Evolutionary conservation across 768 basidiomycete species (phyloP), one percentile per base, ranked within the genome.

Genomic region (Calvatia gigantea): DNA sequence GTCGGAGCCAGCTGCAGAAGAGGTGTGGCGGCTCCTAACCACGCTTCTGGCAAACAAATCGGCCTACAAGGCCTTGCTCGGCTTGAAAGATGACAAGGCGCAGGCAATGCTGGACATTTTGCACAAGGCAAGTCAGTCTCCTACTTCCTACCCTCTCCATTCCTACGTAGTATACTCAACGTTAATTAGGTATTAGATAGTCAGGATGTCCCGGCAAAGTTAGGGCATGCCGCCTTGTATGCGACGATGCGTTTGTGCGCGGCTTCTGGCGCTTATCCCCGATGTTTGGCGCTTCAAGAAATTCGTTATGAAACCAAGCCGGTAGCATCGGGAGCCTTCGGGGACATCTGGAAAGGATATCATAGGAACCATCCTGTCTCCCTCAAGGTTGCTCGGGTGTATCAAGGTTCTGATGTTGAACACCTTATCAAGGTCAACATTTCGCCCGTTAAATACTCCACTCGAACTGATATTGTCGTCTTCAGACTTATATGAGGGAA

Each of bases 371-470:
- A 56, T 12, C 25, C 12, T 37, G 55, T 60, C 11, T 51, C 50
- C 6, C 32, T 60, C 42, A 60, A 60, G 38, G 48, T 58, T 42
- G 7, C 41, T 8, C 2, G 41, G 11, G 41, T 65, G 32, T 69
- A 66, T 31, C 54, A 61, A 55, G 55, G 19, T 17, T 63, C 61
- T 6, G 59, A 62, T 49, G 46, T 46, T 39, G 45, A 52, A 12
- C 48, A 55, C 11, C 47, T 64, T 28, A 25, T 66, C 21, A 68
- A 65, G 65, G 69, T 68, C 25, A 32, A 19, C 0, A n/a, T 15
- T 42, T 23, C 19, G 6, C 11, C 11, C 17, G 25, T 23, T 11
- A 9, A 17, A 21, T 25, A n/a, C n/a, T n/a, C n/a, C n/a, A n/a
- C n/a, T n/a, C n/a, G n/a, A n/a, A n/a, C n/a, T n/a, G n/a, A n/a